Conservation (phyloP, 352 stramenopile genomes). For the Peronospora belbahrii region DNA sequence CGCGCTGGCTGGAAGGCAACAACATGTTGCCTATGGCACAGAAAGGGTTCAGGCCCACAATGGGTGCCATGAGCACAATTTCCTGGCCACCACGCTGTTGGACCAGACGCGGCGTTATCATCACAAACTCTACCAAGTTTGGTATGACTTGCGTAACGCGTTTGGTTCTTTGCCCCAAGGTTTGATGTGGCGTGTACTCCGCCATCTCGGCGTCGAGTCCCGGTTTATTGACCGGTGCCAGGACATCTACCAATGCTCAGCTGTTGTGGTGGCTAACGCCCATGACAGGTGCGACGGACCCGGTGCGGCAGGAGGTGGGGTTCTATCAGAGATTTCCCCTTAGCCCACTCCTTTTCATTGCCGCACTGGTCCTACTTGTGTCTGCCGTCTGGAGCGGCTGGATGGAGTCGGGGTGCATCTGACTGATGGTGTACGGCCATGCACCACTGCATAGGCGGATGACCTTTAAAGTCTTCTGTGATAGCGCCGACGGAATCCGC, state of each 20-base stretch:
- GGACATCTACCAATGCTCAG: slow-evolving; percentile 5
- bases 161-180: slow-evolving; percentile 13
- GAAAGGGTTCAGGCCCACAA: too few relatives aligned
- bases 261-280: slow-evolving; percentile 13
- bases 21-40: too few relatives aligned
- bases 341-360: slow-evolving; percentile 20
- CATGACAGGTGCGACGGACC: slow-evolving; percentile 9
- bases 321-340: slow-evolving; percentile 21
- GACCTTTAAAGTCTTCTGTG: slow-evolving; percentile 4
- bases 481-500: slow-evolving; percentile 1
- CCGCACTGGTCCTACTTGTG: slow-evolving; percentile 5
- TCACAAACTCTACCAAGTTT: slow-evolving; percentile 16
- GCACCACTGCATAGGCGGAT: slow-evolving; percentile 2
- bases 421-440: neutral
- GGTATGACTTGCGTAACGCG: slow-evolving; percentile 21
- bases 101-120: too few relatives aligned
- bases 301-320: slow-evolving; percentile 11
- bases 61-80: too few relatives aligned
- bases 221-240: slow-evolving; percentile 2
- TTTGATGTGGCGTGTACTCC: slow-evolving; percentile 13
- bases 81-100: too few relatives aligned
- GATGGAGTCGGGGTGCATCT: slow-evolving; percentile 1
- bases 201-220: slow-evolving; percentile 2
- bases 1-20: too few relatives aligned
- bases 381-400: slow-evolving; percentile 1